phyloP scores from a whole-genome alignment of 2,329 filamentous ascomycete genomes.

The Clonostachys solani region DNA sequence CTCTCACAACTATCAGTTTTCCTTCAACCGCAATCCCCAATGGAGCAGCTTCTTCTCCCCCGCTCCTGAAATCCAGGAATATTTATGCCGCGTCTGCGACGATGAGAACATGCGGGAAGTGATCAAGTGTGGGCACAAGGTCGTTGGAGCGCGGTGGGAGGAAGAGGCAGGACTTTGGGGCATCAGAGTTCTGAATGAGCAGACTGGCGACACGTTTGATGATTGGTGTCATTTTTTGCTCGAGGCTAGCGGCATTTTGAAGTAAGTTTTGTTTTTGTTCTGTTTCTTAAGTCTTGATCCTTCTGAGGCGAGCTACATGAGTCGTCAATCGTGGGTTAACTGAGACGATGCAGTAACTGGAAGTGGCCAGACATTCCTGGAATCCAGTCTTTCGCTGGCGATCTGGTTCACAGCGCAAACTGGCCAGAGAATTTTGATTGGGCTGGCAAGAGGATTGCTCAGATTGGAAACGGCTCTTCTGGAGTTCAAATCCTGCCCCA shows the following conservation, averaged over 20 bases:
- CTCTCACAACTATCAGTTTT: slow-evolving; percentile 60
- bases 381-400: slow-evolving; percentile 36
- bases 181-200: slow-evolving; percentile 25
- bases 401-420: slow-evolving; percentile 34
- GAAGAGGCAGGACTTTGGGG: slow-evolving; percentile 28
- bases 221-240: slow-evolving; percentile 25
- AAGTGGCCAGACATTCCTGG: slow-evolving; percentile 41
- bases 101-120: slow-evolving; percentile 37
- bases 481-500: slow-evolving; percentile 22
- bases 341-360: slow-evolving; percentile 32
- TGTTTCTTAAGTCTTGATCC: background rate
- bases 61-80: slow-evolving; percentile 48
- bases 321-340: background rate
- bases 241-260: slow-evolving; percentile 46
- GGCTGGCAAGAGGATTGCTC: slow-evolving; percentile 16
- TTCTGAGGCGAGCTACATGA: too few species aligned
- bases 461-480: slow-evolving; percentile 24
- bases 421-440: slow-evolving; percentile 24
- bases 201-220: slow-evolving; percentile 1
- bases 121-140: slow-evolving; percentile 37
- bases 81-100: slow-evolving; percentile 39
- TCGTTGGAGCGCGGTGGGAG: slow-evolving; percentile 17
- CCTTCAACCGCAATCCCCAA: slow-evolving; percentile 53
- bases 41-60: slow-evolving; percentile 55
- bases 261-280: slow-evolving; percentile 29